Evolutionary conservation across 148 eudicot genomes (phyloP).

Genomic region (Silene uniflora): DNA sequence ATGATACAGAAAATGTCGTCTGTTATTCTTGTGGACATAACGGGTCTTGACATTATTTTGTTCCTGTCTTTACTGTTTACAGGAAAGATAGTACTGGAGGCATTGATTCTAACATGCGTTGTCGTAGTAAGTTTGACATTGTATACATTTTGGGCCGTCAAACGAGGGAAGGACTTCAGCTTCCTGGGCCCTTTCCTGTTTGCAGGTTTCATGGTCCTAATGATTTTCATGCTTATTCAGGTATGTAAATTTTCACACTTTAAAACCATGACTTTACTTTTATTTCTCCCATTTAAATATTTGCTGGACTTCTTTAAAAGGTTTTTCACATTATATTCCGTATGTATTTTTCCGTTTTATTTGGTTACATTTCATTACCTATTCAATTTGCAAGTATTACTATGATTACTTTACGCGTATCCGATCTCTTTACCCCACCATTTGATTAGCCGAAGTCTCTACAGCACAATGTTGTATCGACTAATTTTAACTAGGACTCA

Average conservation of each 20-base stretch:
- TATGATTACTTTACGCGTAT: no score
- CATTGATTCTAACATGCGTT: conserved; percentile 40
- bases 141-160: conserved; percentile 48
- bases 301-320: not conserved
- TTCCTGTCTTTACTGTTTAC: not conserved
- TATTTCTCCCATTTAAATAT: not conserved
- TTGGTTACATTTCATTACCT: not conserved
- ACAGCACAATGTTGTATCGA: no score
- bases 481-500: no score
- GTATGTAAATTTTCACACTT: conserved; percentile 14
- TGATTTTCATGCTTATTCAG: conserved; percentile 44
- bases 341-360: not conserved
- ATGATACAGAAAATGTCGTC: not conserved
- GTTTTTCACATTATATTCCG: not conserved
- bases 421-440: not conserved
- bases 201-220: conserved; percentile 36
- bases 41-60: not conserved
- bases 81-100: conserved; percentile 41
- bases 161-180: conserved; percentile 41
- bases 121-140: conserved; percentile 37
- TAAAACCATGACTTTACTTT: not conserved
- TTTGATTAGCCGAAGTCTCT: not conserved
- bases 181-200: conserved; percentile 46
- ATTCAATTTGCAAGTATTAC: not conserved
- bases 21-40: not conserved